phyloP scores from a whole-genome alignment of 2,329 filamentous ascomycete species.

The Paecilomyces fulvus region DNA sequence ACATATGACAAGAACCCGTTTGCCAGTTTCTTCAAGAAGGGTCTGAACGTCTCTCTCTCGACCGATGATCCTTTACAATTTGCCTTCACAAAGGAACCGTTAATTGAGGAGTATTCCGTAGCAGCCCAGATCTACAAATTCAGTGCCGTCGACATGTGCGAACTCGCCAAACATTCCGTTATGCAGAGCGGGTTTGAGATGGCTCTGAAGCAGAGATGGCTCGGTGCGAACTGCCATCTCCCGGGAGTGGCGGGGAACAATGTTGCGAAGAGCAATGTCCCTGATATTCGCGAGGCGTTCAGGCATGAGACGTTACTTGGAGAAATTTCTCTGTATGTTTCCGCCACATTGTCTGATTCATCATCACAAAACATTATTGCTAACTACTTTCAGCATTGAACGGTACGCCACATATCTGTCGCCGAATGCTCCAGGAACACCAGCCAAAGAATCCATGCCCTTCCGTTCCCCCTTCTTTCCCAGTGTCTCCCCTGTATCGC shows the following conservation, averaged over 20 bases:
- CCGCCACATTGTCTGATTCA: background rate
- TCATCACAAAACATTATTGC: background rate
- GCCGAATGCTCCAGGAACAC: background rate
- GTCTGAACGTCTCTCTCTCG: slow-evolving; percentile 89
- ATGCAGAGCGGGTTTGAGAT: slow-evolving; percentile 90
- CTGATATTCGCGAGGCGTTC: slow-evolving; percentile 84
- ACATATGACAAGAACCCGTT: slow-evolving; percentile 97
- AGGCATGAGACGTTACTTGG: slow-evolving; percentile 76
- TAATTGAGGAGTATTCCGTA: slow-evolving; percentile 97
- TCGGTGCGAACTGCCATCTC: slow-evolving; percentile 68
- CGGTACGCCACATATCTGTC: slow-evolving; percentile 14
- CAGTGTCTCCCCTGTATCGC: background rate
- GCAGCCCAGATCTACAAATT: slow-evolving; percentile 98
- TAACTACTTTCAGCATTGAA: slow-evolving; percentile 15
- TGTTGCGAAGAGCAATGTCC: slow-evolving; percentile 94
- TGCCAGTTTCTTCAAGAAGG: slow-evolving; percentile 87
- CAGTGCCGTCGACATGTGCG: slow-evolving; percentile 95
- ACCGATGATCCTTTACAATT: slow-evolving; percentile 97
- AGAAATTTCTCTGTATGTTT: slow-evolving; percentile 69
- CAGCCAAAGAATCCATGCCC: background rate
- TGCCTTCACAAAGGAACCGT: slow-evolving; percentile 93
- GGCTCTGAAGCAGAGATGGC: slow-evolving; percentile 81
- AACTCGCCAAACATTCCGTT: slow-evolving; percentile 92
- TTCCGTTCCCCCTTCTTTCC: background rate
- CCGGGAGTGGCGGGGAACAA: slow-evolving; percentile 79